Base-by-base conservation (phyloP, 1,284 basidiomycete genomes). In the Exsudoporus floridanus region DNA sequence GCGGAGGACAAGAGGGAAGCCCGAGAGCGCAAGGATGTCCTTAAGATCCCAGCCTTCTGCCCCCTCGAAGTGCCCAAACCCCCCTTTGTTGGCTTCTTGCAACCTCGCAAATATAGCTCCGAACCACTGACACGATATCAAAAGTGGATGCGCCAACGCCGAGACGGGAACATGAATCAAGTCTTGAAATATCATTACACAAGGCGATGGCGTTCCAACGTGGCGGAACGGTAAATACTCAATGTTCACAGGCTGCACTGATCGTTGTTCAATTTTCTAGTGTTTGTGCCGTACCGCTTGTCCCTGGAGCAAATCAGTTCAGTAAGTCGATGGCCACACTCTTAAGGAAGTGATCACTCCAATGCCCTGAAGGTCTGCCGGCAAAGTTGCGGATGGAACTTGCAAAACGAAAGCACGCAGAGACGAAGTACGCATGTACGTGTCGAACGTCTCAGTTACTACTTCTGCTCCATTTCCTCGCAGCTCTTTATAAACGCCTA, bases 91-190 rank as follows among this genome's bases (percentile, higher is more conserved):
- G 86, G 86, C 1, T 88, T 75, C 59, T 63, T 69, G 1, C 59
- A 71, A 7, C 73, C 78, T 7, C 65, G 64, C 0, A 46, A 61
- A n/a, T 84, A 88, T 59, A 59, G 65, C 2, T 67, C 64, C 7
- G 57, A 60, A 23, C 83, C 86, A 1, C 71, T 76, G 46, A 86
- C 78, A 49, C 69, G 76, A 7, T 89, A 82, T 62, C 86, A 88
- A 62, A 67, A 63, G 41, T 79, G 76, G 76, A 61, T 83, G 46
- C 73, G 86, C 46, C 63, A 66, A 38, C 65, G 60, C 12, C 42
- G 16, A 39, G 58, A 67, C 16, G 66, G 52, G 53, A 43, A 28
- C 13, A 39, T 42, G 27, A 66, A 58, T 38, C 58, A 54, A 23
- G 61, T 64, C 38, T 71, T 77, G 25, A 60, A 60, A 4, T 71